Evolutionary conservation across 495 filamentous ascomycete species (phyloP), one percentile per base, ranked within the genome.

Genomic region (Clohesyomyces aquaticus): DNA sequence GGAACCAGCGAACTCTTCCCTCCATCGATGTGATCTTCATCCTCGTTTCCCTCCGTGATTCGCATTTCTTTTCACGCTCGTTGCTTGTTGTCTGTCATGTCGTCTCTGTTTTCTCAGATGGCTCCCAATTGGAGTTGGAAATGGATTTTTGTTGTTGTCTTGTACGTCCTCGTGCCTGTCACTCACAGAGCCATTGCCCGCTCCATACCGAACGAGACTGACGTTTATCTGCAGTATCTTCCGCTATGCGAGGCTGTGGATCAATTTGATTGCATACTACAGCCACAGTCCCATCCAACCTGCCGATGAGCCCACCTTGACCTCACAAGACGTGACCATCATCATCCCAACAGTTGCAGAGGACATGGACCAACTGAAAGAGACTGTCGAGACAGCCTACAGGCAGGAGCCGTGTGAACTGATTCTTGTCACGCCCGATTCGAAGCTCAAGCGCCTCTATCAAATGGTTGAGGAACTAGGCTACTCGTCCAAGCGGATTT

Each of bases 321-420:
- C 81, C n/a, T 77, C 82, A 0, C 75, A 87, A 70, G 85, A 91
- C 83, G 86, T 90, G 61, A 88, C 88, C 22, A 85, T 91, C 41
- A 87, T 91, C 65, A 83, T 90, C 59, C 88, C 88, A 12, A 87
- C 85, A 0, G 81, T 91, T 61, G 83, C 88, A 51, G 83, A 82
- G 18, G 83, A 83, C 70, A 83, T 84, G 25, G 77, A 79, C 28
- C 82, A 82, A 67, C 71, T 89, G 57, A 77, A 78, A 27, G 80
- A 85, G 67, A 88, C 85, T 25, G 79, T 89, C 47, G 76, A 80
- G 23, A 83, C 83, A 3, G 85, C 84, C 51, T 80, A 87, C 35
- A 74, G 73, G 28, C 82, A 79, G 35, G 78, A 81, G 55, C 84
- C 85, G 1, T 77, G 62, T 53, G 83, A 86, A 67, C 74, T 88